Conservation (phyloP, 164 flowering plant genomes). For the Chimonanthus salicifolius region DNA sequence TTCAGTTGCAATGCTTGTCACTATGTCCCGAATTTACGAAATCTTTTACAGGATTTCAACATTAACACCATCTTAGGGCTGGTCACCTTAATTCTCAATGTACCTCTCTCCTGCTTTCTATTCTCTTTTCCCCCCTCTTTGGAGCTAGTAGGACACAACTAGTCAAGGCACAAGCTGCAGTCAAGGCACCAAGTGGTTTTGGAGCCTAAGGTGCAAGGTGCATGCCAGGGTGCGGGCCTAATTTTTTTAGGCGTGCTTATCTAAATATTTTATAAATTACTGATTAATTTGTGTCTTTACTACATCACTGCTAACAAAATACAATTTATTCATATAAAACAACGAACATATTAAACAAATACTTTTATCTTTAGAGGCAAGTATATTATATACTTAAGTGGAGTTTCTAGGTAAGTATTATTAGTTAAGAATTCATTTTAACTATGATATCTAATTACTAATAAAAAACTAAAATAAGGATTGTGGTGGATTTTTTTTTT, state of each 20-base stretch:
- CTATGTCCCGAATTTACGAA: neutral
- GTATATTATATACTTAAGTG: too few relatives aligned
- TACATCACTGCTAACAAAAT: too few relatives aligned
- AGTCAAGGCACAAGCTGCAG: neutral
- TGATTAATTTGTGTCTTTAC: too few relatives aligned
- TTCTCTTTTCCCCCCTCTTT: neutral
- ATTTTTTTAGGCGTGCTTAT: too few relatives aligned
- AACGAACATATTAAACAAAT: too few relatives aligned
- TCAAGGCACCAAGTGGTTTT: neutral
- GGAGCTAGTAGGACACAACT: neutral
- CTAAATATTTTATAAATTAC: too few relatives aligned
- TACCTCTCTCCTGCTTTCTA: neutral
- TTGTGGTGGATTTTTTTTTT: too few relatives aligned
- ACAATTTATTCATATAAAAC: too few relatives aligned
- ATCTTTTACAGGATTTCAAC: neutral
- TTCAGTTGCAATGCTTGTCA: neutral
- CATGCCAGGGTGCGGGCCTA: neutral
- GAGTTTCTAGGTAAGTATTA: too few relatives aligned
- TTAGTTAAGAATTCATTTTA: too few relatives aligned
- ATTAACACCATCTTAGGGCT: neutral
- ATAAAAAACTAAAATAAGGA: neutral
- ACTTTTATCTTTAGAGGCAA: too few relatives aligned
- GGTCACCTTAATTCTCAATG: neutral
- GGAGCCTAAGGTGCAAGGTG: neutral
- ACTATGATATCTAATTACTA: neutral